Evolutionary conservation across 2,329 filamentous ascomycete genomes (phyloP).

Genomic region (Apiospora aurea): DNA sequence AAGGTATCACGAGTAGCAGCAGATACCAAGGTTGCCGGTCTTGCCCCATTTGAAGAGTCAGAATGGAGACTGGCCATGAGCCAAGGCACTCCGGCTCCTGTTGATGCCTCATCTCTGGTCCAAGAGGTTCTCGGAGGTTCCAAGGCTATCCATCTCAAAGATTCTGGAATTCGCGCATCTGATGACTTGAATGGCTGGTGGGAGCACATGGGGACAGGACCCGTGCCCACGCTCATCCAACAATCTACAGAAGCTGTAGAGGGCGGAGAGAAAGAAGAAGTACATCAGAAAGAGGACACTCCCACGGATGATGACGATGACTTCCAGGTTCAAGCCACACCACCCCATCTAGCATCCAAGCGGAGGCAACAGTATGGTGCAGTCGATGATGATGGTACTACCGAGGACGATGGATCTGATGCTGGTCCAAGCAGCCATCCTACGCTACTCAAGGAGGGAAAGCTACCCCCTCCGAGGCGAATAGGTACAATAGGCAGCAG

Average conservation of each 20-base stretch:
- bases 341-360: conserved; percentile 47
- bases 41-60: conserved; percentile 54
- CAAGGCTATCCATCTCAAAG: conserved; percentile 41
- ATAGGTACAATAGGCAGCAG: conserved; percentile 34
- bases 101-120: conserved; percentile 48
- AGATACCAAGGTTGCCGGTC: conserved; percentile 57
- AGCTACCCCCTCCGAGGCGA: conserved; percentile 28
- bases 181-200: conserved; percentile 57
- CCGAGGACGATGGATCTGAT: conserved; percentile 33
- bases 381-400: conserved; percentile 27
- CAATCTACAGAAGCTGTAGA: conserved; percentile 24
- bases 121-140: conserved; percentile 49
- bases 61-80: conserved; percentile 47
- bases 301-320: conserved; percentile 52
- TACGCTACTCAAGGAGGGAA: conserved; percentile 25
- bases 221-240: conserved; percentile 32
- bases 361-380: conserved; percentile 34
- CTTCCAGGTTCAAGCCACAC: conserved; percentile 59
- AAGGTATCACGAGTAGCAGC: conserved; percentile 53
- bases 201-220: conserved; percentile 48
- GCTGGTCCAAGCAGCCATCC: conserved; percentile 33
- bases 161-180: conserved; percentile 42
- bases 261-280: neutral
- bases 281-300: neutral
- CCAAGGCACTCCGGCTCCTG: conserved; percentile 35